Evolutionary conservation across 2,329 filamentous ascomycete genomes (phyloP).

Genomic region (Dryadomyces quercus-mongolicae): DNA sequence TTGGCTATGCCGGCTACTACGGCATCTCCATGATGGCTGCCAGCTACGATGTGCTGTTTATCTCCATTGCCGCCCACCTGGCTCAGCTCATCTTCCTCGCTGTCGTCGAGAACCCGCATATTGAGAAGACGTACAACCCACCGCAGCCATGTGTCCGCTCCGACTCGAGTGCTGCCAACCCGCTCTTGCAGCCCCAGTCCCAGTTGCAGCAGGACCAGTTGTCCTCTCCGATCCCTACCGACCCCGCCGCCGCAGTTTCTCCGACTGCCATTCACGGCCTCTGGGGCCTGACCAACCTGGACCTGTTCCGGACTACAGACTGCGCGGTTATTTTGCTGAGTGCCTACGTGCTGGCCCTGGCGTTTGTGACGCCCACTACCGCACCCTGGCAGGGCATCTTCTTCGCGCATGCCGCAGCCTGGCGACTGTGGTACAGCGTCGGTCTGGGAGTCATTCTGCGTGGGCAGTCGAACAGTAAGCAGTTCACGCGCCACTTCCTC

Average conservation of each 20-base stretch:
- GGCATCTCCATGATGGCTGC: constrained; percentile 97
- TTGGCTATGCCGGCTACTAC: constrained; percentile 96
- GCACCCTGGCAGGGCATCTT: constrained; percentile 66
- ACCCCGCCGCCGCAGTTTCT: constrained; percentile 12
- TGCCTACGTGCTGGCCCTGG: constrained; percentile 61
- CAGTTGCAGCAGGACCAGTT: constrained; percentile 8
- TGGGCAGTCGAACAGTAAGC: constrained; percentile 77
- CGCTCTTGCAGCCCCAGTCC: constrained; percentile 1
- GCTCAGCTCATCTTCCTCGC: constrained; percentile 90
- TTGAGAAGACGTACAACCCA: constrained; percentile 94
- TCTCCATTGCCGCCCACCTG: constrained; percentile 88
- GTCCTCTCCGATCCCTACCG: constrained; percentile 11
- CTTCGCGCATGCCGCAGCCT: constrained; percentile 64
- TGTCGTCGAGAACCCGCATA: constrained; percentile 90
- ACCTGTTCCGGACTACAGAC: constrained; percentile 80
- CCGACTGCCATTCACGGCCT: constrained; percentile 70
- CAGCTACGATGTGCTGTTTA: constrained; percentile 94
- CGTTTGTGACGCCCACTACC: constrained; percentile 67
- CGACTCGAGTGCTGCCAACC: constrained; percentile 7
- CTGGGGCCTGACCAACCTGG: constrained; percentile 71
- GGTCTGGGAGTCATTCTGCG: constrained; percentile 79
- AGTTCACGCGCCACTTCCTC: constrained; percentile 94
- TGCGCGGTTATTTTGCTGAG: constrained; percentile 66
- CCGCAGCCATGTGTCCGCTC: constrained; percentile 52
- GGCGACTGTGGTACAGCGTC: constrained; percentile 85